Conservation (phyloP, 495 filamentous ascomycete species). For the Parachaetomium inaequale region DNA sequence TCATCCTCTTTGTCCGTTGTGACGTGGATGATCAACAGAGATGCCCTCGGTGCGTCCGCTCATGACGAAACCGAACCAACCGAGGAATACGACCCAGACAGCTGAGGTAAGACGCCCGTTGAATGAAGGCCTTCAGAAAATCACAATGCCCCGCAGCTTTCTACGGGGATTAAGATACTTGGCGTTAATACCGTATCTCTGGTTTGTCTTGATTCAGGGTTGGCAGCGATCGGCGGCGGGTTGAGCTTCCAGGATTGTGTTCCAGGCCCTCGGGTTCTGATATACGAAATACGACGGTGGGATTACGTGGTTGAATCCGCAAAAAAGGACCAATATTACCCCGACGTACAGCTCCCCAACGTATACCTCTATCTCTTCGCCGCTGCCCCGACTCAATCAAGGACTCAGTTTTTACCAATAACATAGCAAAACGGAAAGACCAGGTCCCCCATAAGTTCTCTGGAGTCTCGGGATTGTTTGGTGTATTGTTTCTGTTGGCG, state of each 20-base stretch:
- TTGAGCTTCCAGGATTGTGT: background rate
- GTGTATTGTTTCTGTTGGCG: no score
- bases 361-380: no score
- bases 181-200: background rate
- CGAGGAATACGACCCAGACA: background rate
- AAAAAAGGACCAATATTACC: background rate
- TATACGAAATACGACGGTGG: background rate
- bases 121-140: background rate
- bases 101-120: no score
- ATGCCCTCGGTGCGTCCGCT: background rate
- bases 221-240: background rate
- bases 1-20: background rate
- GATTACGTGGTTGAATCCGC: background rate
- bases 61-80: background rate
- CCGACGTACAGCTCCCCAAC: background rate
- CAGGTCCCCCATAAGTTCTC: no score
- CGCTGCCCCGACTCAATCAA: no score
- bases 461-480: no score
- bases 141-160: background rate
- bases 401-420: no score
- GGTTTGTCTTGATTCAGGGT: background rate
- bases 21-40: background rate
- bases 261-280: background rate
- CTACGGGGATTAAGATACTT: background rate
- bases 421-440: no score